Evolutionary conservation across 2,329 filamentous ascomycete genomes (phyloP).

Genomic region (Colletotrichum neosansevieriae): DNA sequence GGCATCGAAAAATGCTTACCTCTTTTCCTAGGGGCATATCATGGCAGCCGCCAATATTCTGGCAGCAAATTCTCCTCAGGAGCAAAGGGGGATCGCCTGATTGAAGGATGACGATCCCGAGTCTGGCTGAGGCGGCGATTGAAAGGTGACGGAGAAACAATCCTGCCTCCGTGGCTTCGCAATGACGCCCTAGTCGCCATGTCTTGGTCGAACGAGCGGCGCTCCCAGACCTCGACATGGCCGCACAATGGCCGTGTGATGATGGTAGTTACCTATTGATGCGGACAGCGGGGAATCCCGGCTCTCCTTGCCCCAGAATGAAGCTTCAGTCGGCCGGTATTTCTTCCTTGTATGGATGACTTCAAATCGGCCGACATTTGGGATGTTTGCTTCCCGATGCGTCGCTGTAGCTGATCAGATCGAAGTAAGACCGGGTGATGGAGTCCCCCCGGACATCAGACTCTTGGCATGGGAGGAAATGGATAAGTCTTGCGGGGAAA

Average conservation of each 20-base stretch:
- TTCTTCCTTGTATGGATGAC: background rate
- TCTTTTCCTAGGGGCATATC: slow-evolving; percentile 2
- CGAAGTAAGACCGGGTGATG: slow-evolving; percentile 11
- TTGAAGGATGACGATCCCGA: slow-evolving; percentile 2
- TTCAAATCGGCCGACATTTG: background rate
- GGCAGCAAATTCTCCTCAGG: background rate
- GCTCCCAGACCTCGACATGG: slow-evolving; percentile 2
- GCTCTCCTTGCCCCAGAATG: background rate
- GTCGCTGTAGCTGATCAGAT: slow-evolving; percentile 18
- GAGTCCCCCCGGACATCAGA: background rate
- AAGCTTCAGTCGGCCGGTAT: background rate
- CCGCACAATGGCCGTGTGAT: background rate
- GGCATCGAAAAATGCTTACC: background rate
- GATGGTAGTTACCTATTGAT: background rate
- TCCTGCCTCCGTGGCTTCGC: slow-evolving; percentile 8
- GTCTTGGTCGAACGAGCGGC: slow-evolving; percentile 22
- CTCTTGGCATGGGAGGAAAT: slow-evolving; percentile 9
- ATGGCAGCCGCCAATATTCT: background rate
- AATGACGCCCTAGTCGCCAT: slow-evolving; percentile 20
- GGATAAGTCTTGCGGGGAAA: slow-evolving; percentile 8
- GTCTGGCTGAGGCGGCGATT: background rate
- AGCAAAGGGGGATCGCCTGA: background rate
- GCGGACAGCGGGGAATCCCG: background rate
- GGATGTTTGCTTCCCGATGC: background rate
- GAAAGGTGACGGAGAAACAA: background rate